Conservation (phyloP, 2,329 filamentous ascomycete genomes). For the Graphilbum sp. region DNA sequence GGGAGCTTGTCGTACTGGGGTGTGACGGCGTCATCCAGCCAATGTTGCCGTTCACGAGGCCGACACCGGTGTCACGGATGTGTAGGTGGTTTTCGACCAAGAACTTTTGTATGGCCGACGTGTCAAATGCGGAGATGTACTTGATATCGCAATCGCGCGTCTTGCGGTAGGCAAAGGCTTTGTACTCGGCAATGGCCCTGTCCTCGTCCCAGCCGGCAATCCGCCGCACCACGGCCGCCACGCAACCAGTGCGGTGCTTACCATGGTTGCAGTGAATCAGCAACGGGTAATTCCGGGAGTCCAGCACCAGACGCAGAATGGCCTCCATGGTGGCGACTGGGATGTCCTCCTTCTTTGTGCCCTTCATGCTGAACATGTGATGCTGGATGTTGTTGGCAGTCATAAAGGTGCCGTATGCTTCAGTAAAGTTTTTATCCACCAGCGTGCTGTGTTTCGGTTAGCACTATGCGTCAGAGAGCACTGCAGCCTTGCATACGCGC, state of each 20-base stretch:
- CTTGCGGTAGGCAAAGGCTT: conserved; percentile 44
- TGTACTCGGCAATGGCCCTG: conserved; percentile 57
- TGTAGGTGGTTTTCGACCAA: conserved; percentile 7
- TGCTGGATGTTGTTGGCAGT: conserved; percentile 51
- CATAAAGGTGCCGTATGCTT: conserved; percentile 45
- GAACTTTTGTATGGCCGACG: conserved; percentile 19
- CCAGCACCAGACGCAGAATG: conserved; percentile 55
- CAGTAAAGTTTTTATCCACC: conserved; percentile 42
- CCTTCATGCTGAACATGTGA: conserved; percentile 58
- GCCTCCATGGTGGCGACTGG: conserved; percentile 49
- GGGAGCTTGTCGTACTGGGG: background rate
- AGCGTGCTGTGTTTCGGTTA: conserved; percentile 30
- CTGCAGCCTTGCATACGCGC: too few relatives aligned
- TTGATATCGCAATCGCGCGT: conserved; percentile 41
- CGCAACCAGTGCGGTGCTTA: conserved; percentile 81
- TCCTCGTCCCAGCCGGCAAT: conserved; percentile 49
- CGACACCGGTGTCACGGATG: background rate
- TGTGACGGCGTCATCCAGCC: background rate
- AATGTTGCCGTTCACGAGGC: background rate
- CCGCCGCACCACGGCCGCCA: conserved; percentile 66
- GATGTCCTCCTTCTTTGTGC: conserved; percentile 73
- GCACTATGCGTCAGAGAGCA: too few relatives aligned
- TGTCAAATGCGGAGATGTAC: conserved; percentile 37
- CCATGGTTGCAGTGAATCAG: conserved; percentile 90
- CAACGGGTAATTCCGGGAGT: conserved; percentile 60